Evolutionary conservation across 1,139 yeast species (phyloP), one percentile per base, ranked within the genome.

Genomic region (Taphrina confusa): DNA sequence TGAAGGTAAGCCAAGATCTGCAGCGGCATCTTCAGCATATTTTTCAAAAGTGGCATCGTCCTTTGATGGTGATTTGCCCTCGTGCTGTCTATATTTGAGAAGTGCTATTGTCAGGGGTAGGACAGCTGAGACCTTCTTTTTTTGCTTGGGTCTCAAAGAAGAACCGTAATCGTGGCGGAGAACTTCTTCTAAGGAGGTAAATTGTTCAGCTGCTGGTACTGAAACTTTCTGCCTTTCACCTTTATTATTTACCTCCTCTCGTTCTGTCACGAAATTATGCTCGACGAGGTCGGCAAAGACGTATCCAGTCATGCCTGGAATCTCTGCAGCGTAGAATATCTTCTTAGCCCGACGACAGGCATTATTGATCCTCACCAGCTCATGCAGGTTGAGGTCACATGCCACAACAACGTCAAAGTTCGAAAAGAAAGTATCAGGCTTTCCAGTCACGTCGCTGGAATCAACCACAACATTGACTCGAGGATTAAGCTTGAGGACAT

Each of bases 251-350:
- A 42, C 31, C 27, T 56, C 60, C 27, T 40, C 57, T 12, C 60
- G 57, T 34, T 57, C 64, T 54, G 69, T 60, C 39, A 72, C 73
- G 31, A 82, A 80, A 44, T 76, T 75, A 71, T 88, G 91, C 59
- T 77, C 72, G 18, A 89, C 80, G 63, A 92, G 76, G 71, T 94
- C 98, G 2, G 84, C 83, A 68, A 91, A 83, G 1, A 88, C 79
- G 69, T 82, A 87, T 1, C 96, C 97, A 70, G 81, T 89, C 71
- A 90, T 74, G 0, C 98, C 98, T 70, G 85, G 87, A 6, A 83
- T 70, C 0, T 85, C 86, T 0, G 88, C 75, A 3, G 81, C 78
- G 70, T 87, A 89, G 42, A 92, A 75, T 1, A 95, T 88, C 33
- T 84, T 79, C 31, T 76, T 75, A 27, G 78, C 74, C 1, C 69